Conservation (phyloP, 331 rosid species). For the Phaseolus coccineus region DNA sequence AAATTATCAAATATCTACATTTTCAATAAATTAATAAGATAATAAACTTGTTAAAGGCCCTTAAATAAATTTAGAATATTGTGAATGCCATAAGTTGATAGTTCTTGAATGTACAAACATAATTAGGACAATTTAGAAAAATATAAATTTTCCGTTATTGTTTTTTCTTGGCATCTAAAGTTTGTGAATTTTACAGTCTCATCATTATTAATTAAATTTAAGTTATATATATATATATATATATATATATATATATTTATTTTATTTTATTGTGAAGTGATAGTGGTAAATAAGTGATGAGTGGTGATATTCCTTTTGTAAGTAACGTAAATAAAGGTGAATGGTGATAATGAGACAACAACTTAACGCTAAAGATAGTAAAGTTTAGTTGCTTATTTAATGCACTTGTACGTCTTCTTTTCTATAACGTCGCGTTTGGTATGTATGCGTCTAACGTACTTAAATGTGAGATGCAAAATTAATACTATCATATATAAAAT, state of each 20-base stretch:
- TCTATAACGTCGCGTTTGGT: background rate
- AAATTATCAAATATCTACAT: too few relatives aligned
- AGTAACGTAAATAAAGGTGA: background rate
- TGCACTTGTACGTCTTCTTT: background rate
- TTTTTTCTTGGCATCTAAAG: background rate
- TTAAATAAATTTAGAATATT: too few relatives aligned
- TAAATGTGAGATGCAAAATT: background rate
- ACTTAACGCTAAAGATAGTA: constrained; percentile 10
- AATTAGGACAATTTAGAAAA: background rate
- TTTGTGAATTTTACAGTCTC: too few relatives aligned
- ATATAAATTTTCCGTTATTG: background rate
- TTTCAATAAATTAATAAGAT: too few relatives aligned
- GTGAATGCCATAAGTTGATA: too few relatives aligned
- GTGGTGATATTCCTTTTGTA: background rate
- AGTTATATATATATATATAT: background rate
- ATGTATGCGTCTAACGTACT: background rate
- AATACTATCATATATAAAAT: background rate
- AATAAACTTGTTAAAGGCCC: too few relatives aligned
- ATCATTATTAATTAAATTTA: background rate
- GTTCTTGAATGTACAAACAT: too few relatives aligned
- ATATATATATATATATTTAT: too few relatives aligned
- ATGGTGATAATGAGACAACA: background rate
- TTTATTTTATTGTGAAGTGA: background rate
- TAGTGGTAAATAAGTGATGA: background rate
- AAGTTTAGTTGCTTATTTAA: constrained; percentile 5